Evolutionary conservation across 176 grass and related monocot genomes (phyloP).

Genomic region (Bolboschoenus planiculmis): DNA sequence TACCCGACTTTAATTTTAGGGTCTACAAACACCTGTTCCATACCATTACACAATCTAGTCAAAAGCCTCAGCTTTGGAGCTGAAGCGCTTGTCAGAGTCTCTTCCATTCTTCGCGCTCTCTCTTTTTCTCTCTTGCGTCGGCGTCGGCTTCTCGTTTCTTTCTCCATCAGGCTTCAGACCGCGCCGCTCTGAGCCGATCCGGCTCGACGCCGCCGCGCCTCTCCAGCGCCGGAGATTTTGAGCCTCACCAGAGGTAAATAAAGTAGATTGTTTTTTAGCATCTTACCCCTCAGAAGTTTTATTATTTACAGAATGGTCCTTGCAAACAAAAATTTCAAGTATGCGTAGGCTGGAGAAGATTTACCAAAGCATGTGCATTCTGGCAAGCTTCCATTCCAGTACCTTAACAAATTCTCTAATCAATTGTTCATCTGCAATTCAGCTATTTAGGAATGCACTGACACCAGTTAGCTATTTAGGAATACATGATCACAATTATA

Average conservation of each 20-base stretch:
- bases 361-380: too few relatives aligned
- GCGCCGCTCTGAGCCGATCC: conserved; percentile 14
- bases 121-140: conserved; percentile 8
- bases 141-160: conserved; percentile 18
- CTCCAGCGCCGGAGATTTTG: background rate
- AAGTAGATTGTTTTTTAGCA: background rate
- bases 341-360: too few relatives aligned
- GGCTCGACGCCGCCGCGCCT: conserved; percentile 1
- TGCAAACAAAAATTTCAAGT: background rate
- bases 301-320: background rate
- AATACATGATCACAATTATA: too few relatives aligned
- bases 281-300: background rate
- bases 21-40: background rate
- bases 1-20: background rate
- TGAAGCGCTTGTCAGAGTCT: too few relatives aligned
- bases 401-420: background rate
- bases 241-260: conserved; percentile 2
- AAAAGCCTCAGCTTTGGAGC: background rate
- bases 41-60: background rate
- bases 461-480: too few relatives aligned
- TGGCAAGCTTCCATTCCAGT: background rate
- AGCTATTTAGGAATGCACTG: too few relatives aligned
- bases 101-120: too few relatives aligned
- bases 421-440: background rate
- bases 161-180: background rate